Percentiles rank a stretch among this genome's conserved stretches.
phyloP scores from a whole-genome alignment of 2,329 filamentous ascomycete species.

The Bipolaris gigantea region DNA sequence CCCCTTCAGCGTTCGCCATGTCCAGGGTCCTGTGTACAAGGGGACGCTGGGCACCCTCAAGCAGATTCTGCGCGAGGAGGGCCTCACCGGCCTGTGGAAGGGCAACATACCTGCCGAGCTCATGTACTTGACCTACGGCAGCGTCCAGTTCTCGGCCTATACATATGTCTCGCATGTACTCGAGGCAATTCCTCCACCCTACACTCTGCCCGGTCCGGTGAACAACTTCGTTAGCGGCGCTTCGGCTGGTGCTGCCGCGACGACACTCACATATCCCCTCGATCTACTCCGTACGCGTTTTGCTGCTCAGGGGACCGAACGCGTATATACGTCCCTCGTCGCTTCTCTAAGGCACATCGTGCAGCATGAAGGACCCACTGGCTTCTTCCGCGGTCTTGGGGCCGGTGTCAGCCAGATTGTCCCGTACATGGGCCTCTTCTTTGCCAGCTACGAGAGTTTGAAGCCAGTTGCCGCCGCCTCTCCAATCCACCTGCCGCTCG shows the following conservation, averaged over 20 bases:
- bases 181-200: conserved; percentile 52
- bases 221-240: conserved; percentile 86
- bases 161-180: conserved; percentile 72
- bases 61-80: conserved; percentile 78
- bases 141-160: conserved; percentile 88
- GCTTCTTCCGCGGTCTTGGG: conserved; percentile 85
- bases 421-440: conserved; percentile 97
- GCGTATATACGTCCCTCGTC: conserved; percentile 74
- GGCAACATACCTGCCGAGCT: conserved; percentile 95
- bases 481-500: conserved; percentile 65
- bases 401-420: conserved; percentile 86
- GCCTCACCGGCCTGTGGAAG: conserved; percentile 88
- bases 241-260: conserved; percentile 78
- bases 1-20: conserved; percentile 59
- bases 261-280: conserved; percentile 83
- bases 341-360: conserved; percentile 73
- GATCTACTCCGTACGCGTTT: conserved; percentile 93
- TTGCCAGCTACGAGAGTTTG: conserved; percentile 81
- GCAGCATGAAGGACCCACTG: conserved; percentile 70
- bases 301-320: conserved; percentile 84
- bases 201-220: conserved; percentile 62
- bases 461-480: conserved; percentile 49
- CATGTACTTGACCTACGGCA: conserved; percentile 89
- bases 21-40: conserved; percentile 62
- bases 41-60: conserved; percentile 75